Percentiles rank a stretch among this genome's conserved stretches.
phyloP scores from a whole-genome alignment of 371 early-diverging fungal species.

The Paraphysoderma sedebokerense region DNA sequence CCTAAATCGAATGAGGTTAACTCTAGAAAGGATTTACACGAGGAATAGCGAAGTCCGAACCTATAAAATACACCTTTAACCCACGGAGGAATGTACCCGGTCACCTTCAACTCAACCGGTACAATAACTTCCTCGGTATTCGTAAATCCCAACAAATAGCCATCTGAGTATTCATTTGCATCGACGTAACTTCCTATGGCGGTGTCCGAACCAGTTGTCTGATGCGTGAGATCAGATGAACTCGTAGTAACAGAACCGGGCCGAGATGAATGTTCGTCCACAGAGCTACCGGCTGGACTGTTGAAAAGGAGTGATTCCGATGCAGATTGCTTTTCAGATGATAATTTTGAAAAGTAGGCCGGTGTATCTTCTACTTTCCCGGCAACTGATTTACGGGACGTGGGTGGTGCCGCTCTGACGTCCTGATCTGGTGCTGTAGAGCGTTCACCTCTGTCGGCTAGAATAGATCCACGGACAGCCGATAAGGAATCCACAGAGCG shows the following conservation, averaged over 20 bases:
- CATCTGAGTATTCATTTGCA: constrained; percentile 6
- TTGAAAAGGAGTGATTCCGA: too few relatives aligned
- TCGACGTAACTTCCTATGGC: constrained; percentile 8
- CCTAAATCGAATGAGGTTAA: neutral
- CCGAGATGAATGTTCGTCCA: constrained; percentile 8
- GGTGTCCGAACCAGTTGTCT: constrained; percentile 8
- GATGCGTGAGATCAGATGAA: constrained; percentile 9
- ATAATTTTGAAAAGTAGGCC: too few relatives aligned
- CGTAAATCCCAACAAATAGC: constrained; percentile 12
- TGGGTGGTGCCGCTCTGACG: too few relatives aligned
- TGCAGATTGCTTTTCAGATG: too few relatives aligned
- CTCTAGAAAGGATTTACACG: constrained; percentile 20
- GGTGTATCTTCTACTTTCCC: too few relatives aligned
- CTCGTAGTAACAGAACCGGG: constrained; percentile 6
- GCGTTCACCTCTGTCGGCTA: too few relatives aligned
- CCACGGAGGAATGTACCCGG: constrained; percentile 41
- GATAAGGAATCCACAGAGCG: too few relatives aligned
- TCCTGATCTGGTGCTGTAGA: too few relatives aligned
- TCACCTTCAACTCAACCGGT: constrained; percentile 7
- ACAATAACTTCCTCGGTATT: constrained; percentile 7
- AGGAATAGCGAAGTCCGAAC: constrained; percentile 42
- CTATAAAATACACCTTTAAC: constrained; percentile 41
- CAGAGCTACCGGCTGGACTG: too few relatives aligned
- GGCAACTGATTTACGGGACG: too few relatives aligned
- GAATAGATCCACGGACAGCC: too few relatives aligned